phyloP scores from a whole-genome alignment of 148 eudicot species.

The Silene latifolia region DNA sequence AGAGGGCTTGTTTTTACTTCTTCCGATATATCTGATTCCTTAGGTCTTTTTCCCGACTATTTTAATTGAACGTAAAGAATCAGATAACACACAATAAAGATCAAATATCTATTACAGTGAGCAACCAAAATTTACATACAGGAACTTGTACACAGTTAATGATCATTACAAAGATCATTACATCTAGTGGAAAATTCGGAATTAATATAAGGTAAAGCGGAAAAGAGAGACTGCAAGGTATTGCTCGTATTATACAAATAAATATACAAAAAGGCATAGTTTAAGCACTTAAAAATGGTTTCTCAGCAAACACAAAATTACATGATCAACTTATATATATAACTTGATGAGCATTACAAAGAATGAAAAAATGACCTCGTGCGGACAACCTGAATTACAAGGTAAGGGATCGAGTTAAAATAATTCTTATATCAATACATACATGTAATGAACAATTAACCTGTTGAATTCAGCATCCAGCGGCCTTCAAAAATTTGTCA shows the following conservation, averaged over 20 bases:
- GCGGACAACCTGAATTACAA: conserved; percentile 1
- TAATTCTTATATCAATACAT: conserved; percentile 21
- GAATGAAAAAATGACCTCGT: conserved; percentile 32
- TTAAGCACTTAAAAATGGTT: background rate
- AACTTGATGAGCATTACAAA: conserved; percentile 23
- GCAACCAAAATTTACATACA: too few relatives aligned
- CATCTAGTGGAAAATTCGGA: too few relatives aligned
- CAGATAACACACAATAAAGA: too few relatives aligned
- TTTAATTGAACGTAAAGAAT: too few relatives aligned
- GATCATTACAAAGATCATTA: too few relatives aligned
- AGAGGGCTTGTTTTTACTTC: too few relatives aligned
- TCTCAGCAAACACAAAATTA: background rate
- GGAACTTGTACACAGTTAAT: too few relatives aligned
- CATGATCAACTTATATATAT: conserved; percentile 7
- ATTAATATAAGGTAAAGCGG: background rate
- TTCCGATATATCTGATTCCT: too few relatives aligned
- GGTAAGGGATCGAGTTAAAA: background rate
- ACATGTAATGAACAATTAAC: conserved; percentile 24
- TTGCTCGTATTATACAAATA: background rate
- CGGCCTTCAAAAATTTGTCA: conserved; percentile 82
- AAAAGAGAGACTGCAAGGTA: background rate
- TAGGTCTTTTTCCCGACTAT: too few relatives aligned
- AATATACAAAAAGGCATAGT: background rate
- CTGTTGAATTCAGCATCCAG: conserved; percentile 58
- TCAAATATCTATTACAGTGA: too few relatives aligned